Conservation (phyloP, 257 asterid species). For the Nicotiana paniculata region DNA sequence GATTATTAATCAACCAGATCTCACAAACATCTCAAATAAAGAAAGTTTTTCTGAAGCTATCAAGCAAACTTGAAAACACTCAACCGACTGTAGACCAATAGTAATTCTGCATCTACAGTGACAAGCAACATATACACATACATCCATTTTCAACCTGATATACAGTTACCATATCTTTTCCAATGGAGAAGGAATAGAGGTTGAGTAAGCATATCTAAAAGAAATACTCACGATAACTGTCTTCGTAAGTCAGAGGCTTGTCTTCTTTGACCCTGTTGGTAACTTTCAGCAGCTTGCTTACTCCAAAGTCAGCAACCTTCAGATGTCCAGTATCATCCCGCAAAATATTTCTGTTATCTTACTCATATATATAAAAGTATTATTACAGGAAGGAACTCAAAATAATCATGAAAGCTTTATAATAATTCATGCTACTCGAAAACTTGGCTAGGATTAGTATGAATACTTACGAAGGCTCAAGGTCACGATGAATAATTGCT, state of each 20-base stretch:
- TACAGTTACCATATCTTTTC: not conserved
- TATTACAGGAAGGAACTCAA: not conserved
- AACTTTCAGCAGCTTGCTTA: constrained; percentile 77
- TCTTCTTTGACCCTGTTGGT: constrained; percentile 69
- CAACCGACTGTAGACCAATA: not conserved
- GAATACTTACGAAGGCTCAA: constrained; percentile 89
- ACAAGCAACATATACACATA: not conserved
- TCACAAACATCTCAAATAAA: not conserved
- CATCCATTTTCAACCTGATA: not conserved
- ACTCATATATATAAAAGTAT: not conserved
- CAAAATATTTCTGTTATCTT: constrained; percentile 74
- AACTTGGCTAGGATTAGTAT: not conserved
- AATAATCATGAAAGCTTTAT: not conserved
- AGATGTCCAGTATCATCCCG: constrained; percentile 93
- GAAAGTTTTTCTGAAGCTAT: not conserved
- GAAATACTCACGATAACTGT: constrained; percentile 67
- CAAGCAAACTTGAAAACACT: not conserved
- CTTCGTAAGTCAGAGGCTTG: constrained; percentile 37
- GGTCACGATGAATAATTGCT: constrained; percentile 87
- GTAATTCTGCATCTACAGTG: not conserved
- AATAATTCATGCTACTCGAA: not conserved
- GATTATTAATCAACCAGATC: not conserved
- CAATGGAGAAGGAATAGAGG: not conserved
- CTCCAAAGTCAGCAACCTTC: constrained; percentile 94
- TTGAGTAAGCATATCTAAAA: not conserved